These are phyloP conservation scores for Nakazawaea pomicola DNA, from an alignment of 805 yeast species.

Conservation along the genomic window DNA sequence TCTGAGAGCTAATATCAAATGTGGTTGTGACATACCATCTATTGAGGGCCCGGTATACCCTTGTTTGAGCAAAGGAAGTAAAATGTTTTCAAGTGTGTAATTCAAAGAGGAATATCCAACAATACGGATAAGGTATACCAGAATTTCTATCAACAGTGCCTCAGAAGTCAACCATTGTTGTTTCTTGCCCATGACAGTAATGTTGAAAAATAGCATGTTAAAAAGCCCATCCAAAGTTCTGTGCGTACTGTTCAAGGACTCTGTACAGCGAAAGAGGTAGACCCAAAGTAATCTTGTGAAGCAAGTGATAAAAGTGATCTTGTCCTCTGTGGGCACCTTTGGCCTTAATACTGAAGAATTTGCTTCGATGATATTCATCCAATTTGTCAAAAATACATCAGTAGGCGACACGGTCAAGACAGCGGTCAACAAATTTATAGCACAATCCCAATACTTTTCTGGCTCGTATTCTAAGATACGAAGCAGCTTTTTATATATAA, in stretches of 20 bases:
- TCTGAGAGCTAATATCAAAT: conserved; percentile 60
- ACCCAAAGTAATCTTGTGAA: conserved; percentile 84
- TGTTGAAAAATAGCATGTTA: conserved; percentile 46
- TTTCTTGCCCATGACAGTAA: conserved; percentile 38
- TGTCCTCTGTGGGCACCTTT: conserved; percentile 42
- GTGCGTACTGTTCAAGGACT: conserved; percentile 82
- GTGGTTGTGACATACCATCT: conserved; percentile 68
- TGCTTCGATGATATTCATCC: conserved; percentile 67
- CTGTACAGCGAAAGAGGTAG: conserved; percentile 78
- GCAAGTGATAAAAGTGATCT: conserved; percentile 57
- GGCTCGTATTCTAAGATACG: conserved; percentile 37
- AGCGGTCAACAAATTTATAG: conserved; percentile 65
- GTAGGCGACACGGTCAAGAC: conserved; percentile 77
- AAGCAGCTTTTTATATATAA: conserved; percentile 47
- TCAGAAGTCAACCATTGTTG: conserved; percentile 77
- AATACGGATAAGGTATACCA: conserved; percentile 70
- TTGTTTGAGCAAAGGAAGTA: conserved; percentile 61
- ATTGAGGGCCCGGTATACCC: conserved; percentile 45
- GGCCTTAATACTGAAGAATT: conserved; percentile 61
- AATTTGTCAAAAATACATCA: conserved; percentile 62
- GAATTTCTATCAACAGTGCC: conserved; percentile 51
- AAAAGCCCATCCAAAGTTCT: conserved; percentile 68
- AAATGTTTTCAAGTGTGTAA: conserved; percentile 71
- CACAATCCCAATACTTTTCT: conserved; percentile 56
- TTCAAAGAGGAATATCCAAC: conserved; percentile 77